Conservation (phyloP, 2,329 filamentous ascomycete species). For the Ophiostoma tasmaniense region DNA sequence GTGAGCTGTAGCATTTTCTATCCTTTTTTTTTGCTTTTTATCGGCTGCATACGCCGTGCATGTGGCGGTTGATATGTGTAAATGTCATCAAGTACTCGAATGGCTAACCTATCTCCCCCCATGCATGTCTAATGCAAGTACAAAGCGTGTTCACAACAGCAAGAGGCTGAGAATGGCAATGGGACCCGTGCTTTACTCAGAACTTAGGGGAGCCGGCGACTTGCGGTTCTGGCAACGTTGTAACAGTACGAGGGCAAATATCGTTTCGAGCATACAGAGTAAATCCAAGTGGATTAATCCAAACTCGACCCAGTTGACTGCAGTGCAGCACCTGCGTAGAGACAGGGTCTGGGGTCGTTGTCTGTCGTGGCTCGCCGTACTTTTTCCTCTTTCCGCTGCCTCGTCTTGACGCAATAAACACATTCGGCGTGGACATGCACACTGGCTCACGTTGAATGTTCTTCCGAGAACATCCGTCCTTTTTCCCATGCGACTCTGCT, state of each 20-base stretch:
- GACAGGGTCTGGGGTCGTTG: constrained; percentile 2
- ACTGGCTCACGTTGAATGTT: background rate
- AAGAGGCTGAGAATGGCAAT: background rate
- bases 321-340: background rate
- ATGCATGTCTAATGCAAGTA: background rate
- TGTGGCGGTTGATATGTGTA: background rate
- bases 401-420: background rate
- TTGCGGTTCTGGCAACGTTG: background rate
- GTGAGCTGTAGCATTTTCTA: background rate
- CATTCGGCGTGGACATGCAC: background rate
- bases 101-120: background rate
- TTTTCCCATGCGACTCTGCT: background rate
- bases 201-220: background rate
- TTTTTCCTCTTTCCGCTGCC: constrained; percentile 1
- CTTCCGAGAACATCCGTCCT: constrained; percentile 2
- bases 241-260: background rate
- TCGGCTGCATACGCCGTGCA: background rate
- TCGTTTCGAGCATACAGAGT: background rate
- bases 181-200: background rate
- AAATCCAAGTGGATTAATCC: background rate
- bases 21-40: background rate
- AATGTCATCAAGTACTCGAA: background rate
- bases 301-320: background rate
- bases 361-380: background rate
- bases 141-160: background rate